phyloP scores from a whole-genome alignment of 768 basidiomycete species.

The Butyriboletus loyo region DNA sequence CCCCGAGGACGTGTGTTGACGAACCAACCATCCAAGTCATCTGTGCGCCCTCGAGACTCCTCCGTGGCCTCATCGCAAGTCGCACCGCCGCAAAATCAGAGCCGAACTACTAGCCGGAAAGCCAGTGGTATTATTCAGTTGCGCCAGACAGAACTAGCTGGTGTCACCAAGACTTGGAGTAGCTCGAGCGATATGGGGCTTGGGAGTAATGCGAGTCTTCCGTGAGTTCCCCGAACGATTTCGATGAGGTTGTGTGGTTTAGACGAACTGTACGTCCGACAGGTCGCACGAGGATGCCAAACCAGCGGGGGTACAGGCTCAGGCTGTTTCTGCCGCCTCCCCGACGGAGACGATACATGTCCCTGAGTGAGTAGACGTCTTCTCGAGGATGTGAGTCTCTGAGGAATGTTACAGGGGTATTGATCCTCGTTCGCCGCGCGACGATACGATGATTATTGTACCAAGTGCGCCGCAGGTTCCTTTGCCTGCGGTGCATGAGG shows the following conservation, averaged over 20 bases:
- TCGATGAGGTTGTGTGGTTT: not conserved
- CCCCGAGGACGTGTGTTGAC: conserved; percentile 18
- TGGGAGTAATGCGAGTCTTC: conserved; percentile 10
- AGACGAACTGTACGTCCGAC: not conserved
- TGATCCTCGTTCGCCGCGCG: conserved; percentile 33
- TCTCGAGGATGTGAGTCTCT: not conserved
- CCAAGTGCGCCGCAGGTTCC: conserved; percentile 29
- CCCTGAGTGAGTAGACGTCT: conserved; percentile 24
- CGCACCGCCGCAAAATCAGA: conserved; percentile 10
- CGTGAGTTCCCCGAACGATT: conserved; percentile 14
- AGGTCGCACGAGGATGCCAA: conserved; percentile 27
- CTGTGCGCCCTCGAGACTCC: conserved; percentile 22
- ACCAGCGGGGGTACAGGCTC: conserved; percentile 3
- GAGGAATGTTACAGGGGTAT: conserved; percentile 8
- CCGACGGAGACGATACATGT: conserved; percentile 30
- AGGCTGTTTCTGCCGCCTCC: conserved; percentile 16
- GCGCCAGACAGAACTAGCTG: conserved; percentile 30
- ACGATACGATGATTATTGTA: conserved; percentile 22
- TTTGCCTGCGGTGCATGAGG: conserved; percentile 34
- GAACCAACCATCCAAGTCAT: conserved; percentile 23
- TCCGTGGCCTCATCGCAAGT: conserved; percentile 27
- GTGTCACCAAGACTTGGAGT: conserved; percentile 33
- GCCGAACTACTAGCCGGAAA: conserved; percentile 26
- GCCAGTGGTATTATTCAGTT: conserved; percentile 22
- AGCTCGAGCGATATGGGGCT: conserved; percentile 25